Conservation (phyloP, 129 eudicot species). For the Flaveria robusta region DNA sequence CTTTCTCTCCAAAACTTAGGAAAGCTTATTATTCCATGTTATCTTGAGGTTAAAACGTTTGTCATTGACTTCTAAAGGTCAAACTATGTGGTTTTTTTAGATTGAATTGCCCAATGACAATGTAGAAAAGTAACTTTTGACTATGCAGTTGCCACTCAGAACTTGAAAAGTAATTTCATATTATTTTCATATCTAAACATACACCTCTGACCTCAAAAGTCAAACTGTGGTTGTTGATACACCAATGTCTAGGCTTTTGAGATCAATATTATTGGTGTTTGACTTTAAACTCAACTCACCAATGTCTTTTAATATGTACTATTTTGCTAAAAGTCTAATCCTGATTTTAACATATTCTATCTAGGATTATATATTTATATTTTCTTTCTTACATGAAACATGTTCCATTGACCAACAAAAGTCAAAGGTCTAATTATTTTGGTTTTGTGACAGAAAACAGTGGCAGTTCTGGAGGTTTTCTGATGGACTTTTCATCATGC, state of each 20-base stretch:
- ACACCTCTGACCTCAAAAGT: conserved; percentile 1
- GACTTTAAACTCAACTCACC: neutral
- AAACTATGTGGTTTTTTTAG: conserved; percentile 2
- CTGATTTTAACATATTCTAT: neutral
- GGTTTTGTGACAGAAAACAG: conserved; percentile 43
- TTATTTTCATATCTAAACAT: neutral
- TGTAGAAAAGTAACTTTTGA: neutral
- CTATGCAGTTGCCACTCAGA: neutral
- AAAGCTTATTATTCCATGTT: neutral
- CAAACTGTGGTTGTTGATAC: neutral
- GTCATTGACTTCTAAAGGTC: neutral
- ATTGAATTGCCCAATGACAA: neutral
- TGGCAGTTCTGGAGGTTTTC: conserved; percentile 62
- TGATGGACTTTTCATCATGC: conserved; percentile 78
- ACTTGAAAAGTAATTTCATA: neutral
- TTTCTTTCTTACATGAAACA: neutral
- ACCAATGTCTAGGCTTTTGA: neutral
- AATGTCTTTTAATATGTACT: conserved; percentile 1
- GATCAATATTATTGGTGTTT: neutral
- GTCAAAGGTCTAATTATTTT: neutral
- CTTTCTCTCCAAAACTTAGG: neutral
- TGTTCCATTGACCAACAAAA: neutral
- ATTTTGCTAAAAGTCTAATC: neutral
- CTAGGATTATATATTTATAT: neutral
- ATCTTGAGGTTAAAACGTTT: neutral